Base-by-base conservation (phyloP, 495 filamentous ascomycete species). In the Amniculicola lignicola region DNA sequence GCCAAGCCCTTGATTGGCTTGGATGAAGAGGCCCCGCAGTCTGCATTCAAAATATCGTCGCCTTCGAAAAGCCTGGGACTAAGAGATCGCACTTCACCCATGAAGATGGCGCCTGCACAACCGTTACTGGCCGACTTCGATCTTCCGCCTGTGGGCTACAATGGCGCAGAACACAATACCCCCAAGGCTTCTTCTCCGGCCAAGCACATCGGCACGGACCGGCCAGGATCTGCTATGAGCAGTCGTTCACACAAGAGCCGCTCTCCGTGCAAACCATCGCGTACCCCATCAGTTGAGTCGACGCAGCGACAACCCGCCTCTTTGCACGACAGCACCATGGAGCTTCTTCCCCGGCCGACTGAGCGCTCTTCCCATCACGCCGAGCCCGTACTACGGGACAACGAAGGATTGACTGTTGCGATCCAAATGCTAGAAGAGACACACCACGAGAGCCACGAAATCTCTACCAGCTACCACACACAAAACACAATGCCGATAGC, bases 391-490 rank as follows among this genome's bases (percentile, higher is more conserved):
- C 57, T 73, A 21, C 61, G 67, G 23, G 67, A 72, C 6, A 73
- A 72, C 50, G 71, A 72, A 25, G 65, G 64, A 14, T 40, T 72
- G 19, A 67, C 60, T 11, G 48, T 64, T 15, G 62, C 62, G 28
- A 66, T 65, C 24, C 57, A 46, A 25, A 42, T 59, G 18, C 46
- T 70, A 44, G 62, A 71, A 51, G 59, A 66, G 31, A 59, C 50
- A 4, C 48, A 45, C 35, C 53, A 25, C 18, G 55, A 54, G 43
- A 53, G n/a, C 10, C 53, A 57, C 29, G 67, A 72, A 4, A 59
- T 67, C 38, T 53, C 40, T 10, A 47, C 57, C 2, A 72, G 74
- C 29, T 70, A 76, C 24, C 49, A 61, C 11, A 63, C 65, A 15
- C 70, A 73, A 18, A 73, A 68, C 51, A 72, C 73, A 10, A 14